These are phyloP conservation scores for Dictyophora rubrovolvata DNA, from an alignment of 768 basidiomycete species.

Conservation along the genomic window DNA sequence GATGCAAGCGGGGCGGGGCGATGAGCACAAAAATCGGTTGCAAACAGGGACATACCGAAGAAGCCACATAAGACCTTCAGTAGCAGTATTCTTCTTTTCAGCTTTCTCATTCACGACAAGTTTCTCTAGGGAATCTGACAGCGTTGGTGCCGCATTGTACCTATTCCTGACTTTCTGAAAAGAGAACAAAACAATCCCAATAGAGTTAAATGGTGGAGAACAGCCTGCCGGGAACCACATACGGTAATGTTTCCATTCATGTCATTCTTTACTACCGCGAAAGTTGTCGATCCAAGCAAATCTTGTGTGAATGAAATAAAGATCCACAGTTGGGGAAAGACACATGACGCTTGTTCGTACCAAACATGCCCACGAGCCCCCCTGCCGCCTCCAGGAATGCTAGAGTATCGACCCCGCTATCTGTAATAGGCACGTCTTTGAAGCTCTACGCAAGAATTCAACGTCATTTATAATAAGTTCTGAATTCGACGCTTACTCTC, in stretches of 20 bases:
- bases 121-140: constrained; percentile 71
- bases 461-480: neutral
- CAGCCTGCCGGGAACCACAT: constrained; percentile 15
- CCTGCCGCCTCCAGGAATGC: constrained; percentile 82
- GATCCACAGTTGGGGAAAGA: neutral
- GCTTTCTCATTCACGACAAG: constrained; percentile 76
- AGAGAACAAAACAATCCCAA: neutral
- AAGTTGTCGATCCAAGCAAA: constrained; percentile 77
- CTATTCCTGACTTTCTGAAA: constrained; percentile 82
- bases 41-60: constrained; percentile 29
- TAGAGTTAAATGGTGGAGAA: constrained; percentile 2
- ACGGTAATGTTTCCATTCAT: constrained; percentile 88
- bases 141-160: constrained; percentile 52
- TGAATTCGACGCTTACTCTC: neutral
- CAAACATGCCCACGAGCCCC: constrained; percentile 38
- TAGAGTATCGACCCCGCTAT: constrained; percentile 80
- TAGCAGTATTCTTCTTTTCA: constrained; percentile 82
- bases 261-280: constrained; percentile 75
- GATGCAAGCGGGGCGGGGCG: too few relatives aligned
- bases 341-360: neutral
- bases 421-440: constrained; percentile 77
- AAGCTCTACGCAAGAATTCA: constrained; percentile 58
- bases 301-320: constrained; percentile 33
- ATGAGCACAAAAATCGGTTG: too few relatives aligned
- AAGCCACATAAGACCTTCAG: constrained; percentile 91